phyloP scores from a whole-genome alignment of 768 basidiomycete species.

The Ramaria sp. region DNA sequence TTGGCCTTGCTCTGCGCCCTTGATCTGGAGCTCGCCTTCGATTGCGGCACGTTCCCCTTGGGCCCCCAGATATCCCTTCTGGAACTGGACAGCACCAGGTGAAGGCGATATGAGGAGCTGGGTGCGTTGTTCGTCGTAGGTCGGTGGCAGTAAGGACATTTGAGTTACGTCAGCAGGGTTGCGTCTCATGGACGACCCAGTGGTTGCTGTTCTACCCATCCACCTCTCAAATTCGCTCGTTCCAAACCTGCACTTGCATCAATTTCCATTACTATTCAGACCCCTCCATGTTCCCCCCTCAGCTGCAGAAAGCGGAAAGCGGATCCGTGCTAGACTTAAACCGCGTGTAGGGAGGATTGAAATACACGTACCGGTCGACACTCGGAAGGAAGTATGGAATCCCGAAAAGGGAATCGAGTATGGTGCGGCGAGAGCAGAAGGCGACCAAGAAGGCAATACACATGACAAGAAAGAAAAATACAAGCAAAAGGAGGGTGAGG shows the following conservation, averaged over 20 bases:
- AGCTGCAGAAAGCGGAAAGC: conserved; percentile 60
- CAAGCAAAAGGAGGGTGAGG: conserved; percentile 38
- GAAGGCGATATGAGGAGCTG: conserved; percentile 72
- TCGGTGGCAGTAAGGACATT: conserved; percentile 6
- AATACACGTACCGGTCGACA: conserved; percentile 75
- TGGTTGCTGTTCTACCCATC: conserved; percentile 61
- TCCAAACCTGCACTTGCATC: conserved; percentile 66
- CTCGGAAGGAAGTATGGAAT: conserved; percentile 74
- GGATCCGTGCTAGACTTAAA: conserved; percentile 65
- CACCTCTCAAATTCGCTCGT: conserved; percentile 53
- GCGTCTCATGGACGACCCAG: conserved; percentile 37
- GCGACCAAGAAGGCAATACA: conserved; percentile 60
- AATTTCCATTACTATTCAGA: conserved; percentile 67
- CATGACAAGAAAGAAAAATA: conserved; percentile 18
- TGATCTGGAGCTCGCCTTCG: conserved; percentile 82
- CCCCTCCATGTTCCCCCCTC: conserved; percentile 72
- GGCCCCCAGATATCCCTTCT: conserved; percentile 77
- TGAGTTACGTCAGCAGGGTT: background rate
- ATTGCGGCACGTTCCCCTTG: conserved; percentile 75
- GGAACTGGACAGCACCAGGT: conserved; percentile 63
- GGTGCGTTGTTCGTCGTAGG: conserved; percentile 14
- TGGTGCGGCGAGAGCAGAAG: conserved; percentile 55
- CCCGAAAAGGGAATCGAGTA: conserved; percentile 55
- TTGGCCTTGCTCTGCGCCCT: conserved; percentile 45
- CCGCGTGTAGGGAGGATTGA: conserved; percentile 52